Conservation (phyloP, 805 yeast genomes). For the Saccharomycopsis selenospora region DNA sequence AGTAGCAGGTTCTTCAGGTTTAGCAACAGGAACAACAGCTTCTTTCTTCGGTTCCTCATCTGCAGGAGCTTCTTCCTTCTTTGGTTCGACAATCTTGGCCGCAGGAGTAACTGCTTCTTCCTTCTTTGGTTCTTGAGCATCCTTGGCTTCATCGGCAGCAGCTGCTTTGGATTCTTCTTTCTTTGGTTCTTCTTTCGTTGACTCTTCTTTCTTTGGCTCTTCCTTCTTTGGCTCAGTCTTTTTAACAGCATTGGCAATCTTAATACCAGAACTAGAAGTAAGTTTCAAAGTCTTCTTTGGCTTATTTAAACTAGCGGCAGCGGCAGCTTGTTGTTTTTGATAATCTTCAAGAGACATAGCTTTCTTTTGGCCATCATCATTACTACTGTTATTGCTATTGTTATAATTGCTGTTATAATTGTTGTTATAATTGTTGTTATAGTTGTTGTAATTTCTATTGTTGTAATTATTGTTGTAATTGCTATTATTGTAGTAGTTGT, state of each 20-base stretch:
- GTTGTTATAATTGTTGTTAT: conserved; percentile 20
- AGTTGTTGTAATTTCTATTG: conserved; percentile 28
- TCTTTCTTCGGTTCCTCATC: conserved; percentile 21
- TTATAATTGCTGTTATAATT: conserved; percentile 18
- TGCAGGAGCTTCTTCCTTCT: conserved; percentile 20
- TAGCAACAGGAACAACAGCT: conserved; percentile 16
- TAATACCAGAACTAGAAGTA: conserved; percentile 58
- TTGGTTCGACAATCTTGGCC: conserved; percentile 4
- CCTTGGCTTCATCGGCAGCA: conserved; percentile 24
- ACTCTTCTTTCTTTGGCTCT: conserved; percentile 23
- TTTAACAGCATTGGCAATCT: conserved; percentile 48
- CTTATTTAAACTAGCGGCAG: conserved; percentile 40
- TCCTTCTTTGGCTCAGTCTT: conserved; percentile 28
- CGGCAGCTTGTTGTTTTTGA: conserved; percentile 52
- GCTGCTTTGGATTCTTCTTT: conserved; percentile 28
- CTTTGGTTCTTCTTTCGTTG: conserved; percentile 23
- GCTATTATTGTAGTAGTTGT: conserved; percentile 17
- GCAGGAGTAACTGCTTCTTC: conserved; percentile 24
- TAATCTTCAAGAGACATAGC: conserved; percentile 79
- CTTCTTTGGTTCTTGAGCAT: conserved; percentile 4
- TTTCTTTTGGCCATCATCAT: conserved; percentile 24
- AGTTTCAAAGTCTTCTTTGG: conserved; percentile 60
- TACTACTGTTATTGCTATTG: conserved; percentile 20
- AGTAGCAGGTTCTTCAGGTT: conserved; percentile 19
- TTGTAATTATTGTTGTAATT: conserved; percentile 26